Base-by-base conservation (phyloP, 225 moss, liverwort and hornwort species). In the Antitrichia curtipendula region DNA sequence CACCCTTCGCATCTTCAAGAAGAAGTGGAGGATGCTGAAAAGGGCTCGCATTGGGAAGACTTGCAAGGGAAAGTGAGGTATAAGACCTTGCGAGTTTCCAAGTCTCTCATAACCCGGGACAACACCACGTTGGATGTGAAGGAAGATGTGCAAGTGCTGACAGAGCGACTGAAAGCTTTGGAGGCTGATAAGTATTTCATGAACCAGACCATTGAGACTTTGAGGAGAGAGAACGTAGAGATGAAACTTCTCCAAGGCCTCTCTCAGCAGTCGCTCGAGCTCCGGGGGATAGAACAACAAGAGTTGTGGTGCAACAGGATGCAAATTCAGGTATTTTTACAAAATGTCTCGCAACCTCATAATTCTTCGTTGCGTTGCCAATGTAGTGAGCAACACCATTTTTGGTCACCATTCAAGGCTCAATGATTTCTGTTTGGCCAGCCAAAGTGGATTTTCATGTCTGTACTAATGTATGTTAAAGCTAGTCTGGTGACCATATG, bases 151-250 rank as follows among this genome's bases (percentile, higher is more conserved):
- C 90, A 92, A 68, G 92, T 92, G 70, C 86, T 98, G 85, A 93
- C 89, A 25, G 75, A 89, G 59, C 94, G 95, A 78, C 83, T 98
- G 91, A 87, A 93, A 81, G 86, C 90, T n/a, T 66, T 98, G 83
- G 98, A 98, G 90, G 86, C 92, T 78, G 96, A 98, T 89, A 92
- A 94, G 85, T 85, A 92, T 78, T 87, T 93, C 70, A 95, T 98
- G 97, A 94, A 95, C 88, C 91, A 93, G 84, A 96, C 96, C 31
- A 96, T 97, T 72, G 88, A 91, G 63, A 90, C 96, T 56, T 89
- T 96, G 85, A 93, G 89, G 84, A 84, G 89, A 84, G 97, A 97
- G 87, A 95, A 97, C 84, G 93, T 93, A 77, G 93, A 97, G 70
- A 97, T 93, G 94, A 95, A 95, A 89, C 83, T 95, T 53, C 92